phyloP scores from a whole-genome alignment of 2,329 filamentous ascomycete species.

The Cadophora malorum region DNA sequence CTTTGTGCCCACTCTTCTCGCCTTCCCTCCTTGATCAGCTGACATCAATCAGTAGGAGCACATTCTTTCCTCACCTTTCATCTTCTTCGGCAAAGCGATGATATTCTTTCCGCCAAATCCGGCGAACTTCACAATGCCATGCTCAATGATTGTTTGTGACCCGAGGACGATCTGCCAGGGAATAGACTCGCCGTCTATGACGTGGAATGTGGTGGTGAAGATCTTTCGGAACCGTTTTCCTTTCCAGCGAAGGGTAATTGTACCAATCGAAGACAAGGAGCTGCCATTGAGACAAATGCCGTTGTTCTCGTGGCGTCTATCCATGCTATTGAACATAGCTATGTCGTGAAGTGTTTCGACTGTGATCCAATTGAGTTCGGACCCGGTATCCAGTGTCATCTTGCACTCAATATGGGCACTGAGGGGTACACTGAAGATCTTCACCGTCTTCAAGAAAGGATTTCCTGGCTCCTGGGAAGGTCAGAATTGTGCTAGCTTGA shows the following conservation, averaged over 20 bases:
- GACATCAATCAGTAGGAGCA: no score
- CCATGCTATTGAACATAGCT: conserved; percentile 15
- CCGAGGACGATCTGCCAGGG: conserved; percentile 31
- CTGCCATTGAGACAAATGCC: conserved; percentile 30
- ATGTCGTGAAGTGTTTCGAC: conserved; percentile 19
- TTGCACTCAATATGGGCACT: conserved; percentile 26
- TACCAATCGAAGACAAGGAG: conserved; percentile 24
- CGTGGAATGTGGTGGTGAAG: conserved; percentile 31
- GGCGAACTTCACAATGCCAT: conserved; percentile 29
- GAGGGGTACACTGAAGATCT: conserved; percentile 20
- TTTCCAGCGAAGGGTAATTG: conserved; percentile 30
- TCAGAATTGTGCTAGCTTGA: conserved; percentile 10
- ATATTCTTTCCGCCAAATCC: conserved; percentile 27
- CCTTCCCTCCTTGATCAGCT: not conserved
- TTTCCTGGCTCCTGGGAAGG: conserved; percentile 15
- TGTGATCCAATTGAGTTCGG: conserved; percentile 31
- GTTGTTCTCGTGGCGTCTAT: conserved; percentile 17
- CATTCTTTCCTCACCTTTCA: conserved; percentile 20
- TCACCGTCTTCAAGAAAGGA: conserved; percentile 29
- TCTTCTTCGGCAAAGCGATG: conserved; percentile 24
- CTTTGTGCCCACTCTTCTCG: conserved; percentile 1
- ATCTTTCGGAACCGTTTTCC: conserved; percentile 31
- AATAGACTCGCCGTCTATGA: conserved; percentile 28
- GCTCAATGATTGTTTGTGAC: conserved; percentile 25
- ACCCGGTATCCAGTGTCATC: conserved; percentile 31